Conservation (phyloP, 495 filamentous ascomycete genomes). For the Tuber indicum region DNA sequence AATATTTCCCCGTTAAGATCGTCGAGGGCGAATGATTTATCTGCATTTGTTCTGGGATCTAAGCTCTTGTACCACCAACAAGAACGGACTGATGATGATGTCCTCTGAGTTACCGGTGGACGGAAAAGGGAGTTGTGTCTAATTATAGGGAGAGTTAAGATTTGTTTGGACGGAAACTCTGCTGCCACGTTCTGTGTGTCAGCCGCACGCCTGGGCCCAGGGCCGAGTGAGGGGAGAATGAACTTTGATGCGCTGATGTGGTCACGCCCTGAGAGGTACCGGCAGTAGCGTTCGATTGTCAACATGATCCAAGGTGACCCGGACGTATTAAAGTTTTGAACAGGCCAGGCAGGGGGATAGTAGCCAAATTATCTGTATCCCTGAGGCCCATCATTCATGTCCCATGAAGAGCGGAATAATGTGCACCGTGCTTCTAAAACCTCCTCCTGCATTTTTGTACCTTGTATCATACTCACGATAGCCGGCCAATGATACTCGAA, state of each 20-base stretch:
- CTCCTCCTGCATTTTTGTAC: not conserved
- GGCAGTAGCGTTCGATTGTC: not conserved
- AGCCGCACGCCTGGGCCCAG: not conserved
- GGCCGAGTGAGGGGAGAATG: not conserved
- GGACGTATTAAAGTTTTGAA: not conserved
- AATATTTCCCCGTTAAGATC: not conserved
- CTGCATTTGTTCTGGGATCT: not conserved
- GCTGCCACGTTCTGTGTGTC: not conserved
- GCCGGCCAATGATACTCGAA: not conserved
- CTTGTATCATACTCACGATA: not conserved
- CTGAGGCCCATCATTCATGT: not conserved
- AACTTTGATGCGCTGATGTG: not conserved
- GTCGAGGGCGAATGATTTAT: not conserved
- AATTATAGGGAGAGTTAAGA: not conserved
- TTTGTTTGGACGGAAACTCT: conserved; percentile 1
- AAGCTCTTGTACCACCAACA: not conserved
- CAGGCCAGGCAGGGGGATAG: not conserved
- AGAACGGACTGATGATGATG: not conserved
- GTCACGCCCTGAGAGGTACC: not conserved
- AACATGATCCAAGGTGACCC: not conserved
- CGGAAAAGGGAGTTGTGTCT: not conserved
- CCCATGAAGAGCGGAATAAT: not conserved
- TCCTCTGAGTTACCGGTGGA: not conserved
- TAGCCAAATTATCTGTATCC: not conserved
- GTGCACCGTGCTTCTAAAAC: not conserved